phyloP scores from a whole-genome alignment of 306 rosid genomes.

The Dalbergia cultrata region DNA sequence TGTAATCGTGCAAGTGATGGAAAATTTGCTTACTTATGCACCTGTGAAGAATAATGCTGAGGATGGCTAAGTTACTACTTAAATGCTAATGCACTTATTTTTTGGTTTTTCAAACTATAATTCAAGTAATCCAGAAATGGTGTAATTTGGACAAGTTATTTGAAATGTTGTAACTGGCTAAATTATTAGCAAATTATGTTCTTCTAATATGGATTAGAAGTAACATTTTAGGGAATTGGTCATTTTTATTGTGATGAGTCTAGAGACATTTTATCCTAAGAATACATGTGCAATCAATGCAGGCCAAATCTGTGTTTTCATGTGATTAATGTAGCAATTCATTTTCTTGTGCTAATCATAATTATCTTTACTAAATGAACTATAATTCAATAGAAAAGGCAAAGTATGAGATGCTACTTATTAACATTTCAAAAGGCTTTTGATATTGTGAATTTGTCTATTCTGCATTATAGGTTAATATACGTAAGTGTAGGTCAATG shows the following conservation, averaged over 20 bases:
- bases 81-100: constrained; percentile 37
- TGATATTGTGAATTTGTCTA: constrained; percentile 13
- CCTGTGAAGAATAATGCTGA: constrained; percentile 98
- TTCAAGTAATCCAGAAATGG: constrained; percentile 14
- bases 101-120: background rate
- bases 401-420: background rate
- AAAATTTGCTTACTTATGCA: constrained; percentile 95
- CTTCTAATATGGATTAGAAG: constrained; percentile 29
- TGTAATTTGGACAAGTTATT: background rate
- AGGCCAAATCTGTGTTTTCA: background rate
- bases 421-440: constrained; percentile 17
- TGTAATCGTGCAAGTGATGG: constrained; percentile 74
- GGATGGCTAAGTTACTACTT: constrained; percentile 84
- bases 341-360: background rate
- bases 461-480: background rate
- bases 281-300: constrained; percentile 13
- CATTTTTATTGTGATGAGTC: constrained; percentile 7
- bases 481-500: background rate
- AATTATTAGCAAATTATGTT: constrained; percentile 9
- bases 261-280: constrained; percentile 1
- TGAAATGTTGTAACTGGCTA: background rate
- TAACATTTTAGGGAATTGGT: background rate
- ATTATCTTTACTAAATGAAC: constrained; percentile 5
- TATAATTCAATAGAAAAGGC: background rate
- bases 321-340: too few species aligned